Conservation (phyloP, 2,329 filamentous ascomycete genomes). For the Apiospora marii region DNA sequence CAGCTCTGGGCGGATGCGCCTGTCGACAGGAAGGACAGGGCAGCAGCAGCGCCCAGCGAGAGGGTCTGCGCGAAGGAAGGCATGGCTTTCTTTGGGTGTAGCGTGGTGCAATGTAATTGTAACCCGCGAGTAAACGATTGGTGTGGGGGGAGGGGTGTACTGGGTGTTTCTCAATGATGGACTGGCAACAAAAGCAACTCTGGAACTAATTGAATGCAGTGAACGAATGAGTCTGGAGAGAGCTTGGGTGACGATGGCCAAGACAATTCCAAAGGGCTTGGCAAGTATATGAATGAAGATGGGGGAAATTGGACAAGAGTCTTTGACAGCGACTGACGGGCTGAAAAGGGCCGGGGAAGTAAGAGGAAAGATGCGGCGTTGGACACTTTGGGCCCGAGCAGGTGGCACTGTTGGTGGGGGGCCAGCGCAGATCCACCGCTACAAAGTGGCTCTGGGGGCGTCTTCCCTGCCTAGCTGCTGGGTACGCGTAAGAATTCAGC, state of each 20-base stretch:
- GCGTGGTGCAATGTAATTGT: neutral
- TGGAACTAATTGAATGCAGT: neutral
- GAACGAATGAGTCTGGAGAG: neutral
- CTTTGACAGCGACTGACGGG: neutral
- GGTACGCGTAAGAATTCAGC: conserved; percentile 11
- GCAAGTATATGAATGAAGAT: conserved; percentile 3
- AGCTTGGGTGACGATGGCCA: conserved; percentile 19
- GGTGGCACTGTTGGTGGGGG: conserved; percentile 5
- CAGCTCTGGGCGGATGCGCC: conserved; percentile 38
- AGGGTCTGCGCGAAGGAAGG: conserved; percentile 21
- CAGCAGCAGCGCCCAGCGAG: conserved; percentile 24
- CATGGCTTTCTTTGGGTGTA: neutral
- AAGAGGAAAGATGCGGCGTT: neutral
- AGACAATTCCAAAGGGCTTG: conserved; percentile 3
- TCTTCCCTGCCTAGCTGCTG: conserved; percentile 9
- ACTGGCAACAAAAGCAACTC: neutral
- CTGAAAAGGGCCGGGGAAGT: conserved; percentile 10
- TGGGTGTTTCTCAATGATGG: neutral
- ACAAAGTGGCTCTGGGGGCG: neutral
- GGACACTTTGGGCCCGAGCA: neutral
- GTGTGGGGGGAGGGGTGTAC: neutral
- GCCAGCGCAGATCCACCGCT: neutral
- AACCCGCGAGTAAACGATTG: neutral
- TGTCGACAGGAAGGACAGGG: conserved; percentile 32
- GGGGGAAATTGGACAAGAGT: neutral